Conservation (phyloP, 225 moss, liverwort and hornwort genomes). For the Marchantia polymorpha region DNA sequence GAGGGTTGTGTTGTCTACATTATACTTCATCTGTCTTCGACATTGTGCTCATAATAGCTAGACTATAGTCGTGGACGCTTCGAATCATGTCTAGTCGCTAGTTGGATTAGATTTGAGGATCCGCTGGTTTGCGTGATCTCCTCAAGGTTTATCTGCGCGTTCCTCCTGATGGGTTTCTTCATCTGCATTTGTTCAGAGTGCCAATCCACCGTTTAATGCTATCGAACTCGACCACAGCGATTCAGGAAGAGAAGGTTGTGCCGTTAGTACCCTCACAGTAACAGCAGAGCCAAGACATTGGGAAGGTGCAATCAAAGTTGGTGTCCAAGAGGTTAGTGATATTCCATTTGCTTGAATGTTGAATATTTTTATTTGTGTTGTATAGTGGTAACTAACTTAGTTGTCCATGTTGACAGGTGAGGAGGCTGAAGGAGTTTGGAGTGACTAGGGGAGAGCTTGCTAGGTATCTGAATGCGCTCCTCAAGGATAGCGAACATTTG, state of each 20-base stretch:
- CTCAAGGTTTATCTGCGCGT: no score
- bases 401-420: slow-evolving; percentile 53
- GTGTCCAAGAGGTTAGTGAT: slow-evolving; percentile 87
- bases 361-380: neutral
- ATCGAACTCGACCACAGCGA: slow-evolving; percentile 99
- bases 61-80: no score
- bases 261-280: slow-evolving; percentile 89
- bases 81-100: no score
- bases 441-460: slow-evolving; percentile 98
- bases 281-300: slow-evolving; percentile 98
- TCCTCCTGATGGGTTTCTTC: neutral
- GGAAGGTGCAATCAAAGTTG: slow-evolving; percentile 98
- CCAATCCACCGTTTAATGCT: slow-evolving; percentile 97
- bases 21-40: no score
- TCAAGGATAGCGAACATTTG: slow-evolving; percentile 97
- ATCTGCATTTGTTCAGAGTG: slow-evolving; percentile 60
- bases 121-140: neutral
- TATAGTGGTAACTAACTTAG: neutral
- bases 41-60: no score
- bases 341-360: neutral
- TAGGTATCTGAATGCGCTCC: slow-evolving; percentile 91
- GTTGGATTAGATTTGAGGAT: neutral
- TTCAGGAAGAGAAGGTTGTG: slow-evolving; percentile 97
- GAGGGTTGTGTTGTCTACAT: no score
- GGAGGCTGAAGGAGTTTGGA: slow-evolving; percentile 94